Evolutionary conservation across 441 rosid species (phyloP).

Genomic region (Corymbia citriodora): DNA sequence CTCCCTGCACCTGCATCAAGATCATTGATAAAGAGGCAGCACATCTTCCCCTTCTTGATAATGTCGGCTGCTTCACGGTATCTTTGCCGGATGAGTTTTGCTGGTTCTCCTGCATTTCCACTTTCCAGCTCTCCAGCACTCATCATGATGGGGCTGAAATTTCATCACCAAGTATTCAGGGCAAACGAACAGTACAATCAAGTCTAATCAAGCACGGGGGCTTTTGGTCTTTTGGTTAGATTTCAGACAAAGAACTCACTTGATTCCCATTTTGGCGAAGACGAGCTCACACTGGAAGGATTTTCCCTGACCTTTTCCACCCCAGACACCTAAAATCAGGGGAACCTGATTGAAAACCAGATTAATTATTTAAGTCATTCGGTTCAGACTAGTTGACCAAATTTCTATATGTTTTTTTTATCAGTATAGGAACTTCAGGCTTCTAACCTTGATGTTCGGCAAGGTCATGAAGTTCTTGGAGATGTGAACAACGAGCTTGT

Average conservation of each 20-base stretch:
- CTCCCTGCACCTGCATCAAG: not conserved
- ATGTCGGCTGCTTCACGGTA: not conserved
- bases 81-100: not conserved
- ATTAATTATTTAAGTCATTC: not conserved
- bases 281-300: conserved; percentile 1
- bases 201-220: not conserved
- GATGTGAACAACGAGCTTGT: not conserved
- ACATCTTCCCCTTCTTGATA: not conserved
- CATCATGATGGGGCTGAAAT: conserved; percentile 1
- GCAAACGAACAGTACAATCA: not conserved
- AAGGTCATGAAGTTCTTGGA: not conserved
- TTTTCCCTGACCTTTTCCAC: not conserved
- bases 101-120: not conserved
- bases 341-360: not conserved
- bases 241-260: not conserved
- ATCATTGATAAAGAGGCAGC: conserved; percentile 2
- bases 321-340: not conserved
- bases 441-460: not conserved
- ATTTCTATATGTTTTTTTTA: not conserved
- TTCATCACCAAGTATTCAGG: not conserved
- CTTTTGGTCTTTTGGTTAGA: not conserved
- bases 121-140: conserved; percentile 1
- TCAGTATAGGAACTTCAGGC: not conserved
- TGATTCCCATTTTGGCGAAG: not conserved
- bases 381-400: not conserved